Evolutionary conservation across 129 eudicot genomes (phyloP), one percentile per base, ranked within the genome.

Genomic region (Glebionis coronaria): DNA sequence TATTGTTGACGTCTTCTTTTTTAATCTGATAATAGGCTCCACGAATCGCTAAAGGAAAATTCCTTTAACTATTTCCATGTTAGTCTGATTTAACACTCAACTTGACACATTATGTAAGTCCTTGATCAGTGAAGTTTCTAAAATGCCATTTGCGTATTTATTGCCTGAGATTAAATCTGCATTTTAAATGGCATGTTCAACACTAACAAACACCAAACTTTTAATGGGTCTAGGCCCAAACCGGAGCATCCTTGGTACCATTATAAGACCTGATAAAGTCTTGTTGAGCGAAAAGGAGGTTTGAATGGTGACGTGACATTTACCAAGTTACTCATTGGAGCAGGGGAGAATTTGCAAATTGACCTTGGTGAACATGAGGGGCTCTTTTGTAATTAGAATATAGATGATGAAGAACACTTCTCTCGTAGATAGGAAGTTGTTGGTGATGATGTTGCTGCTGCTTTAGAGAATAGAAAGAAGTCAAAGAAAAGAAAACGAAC

Each of bases 41-140:
- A n/a, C n/a, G n/a, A n/a, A n/a, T 81, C 15, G 98, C 88, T 61
- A 88, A 86, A 55, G 98, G 98, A 93, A 85, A 93, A 68, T 75
- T 93, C 98, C 40, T 93, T 78, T 91, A 88, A 88, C 78, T 93
- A 86, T 82, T 82, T 86, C 67, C 89, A 84, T 95, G 98, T 47
- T 46, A 23, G 56, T 45, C 55, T 8, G 47, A 66, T 8, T 29
- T 50, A 31, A 67, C 13, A 12, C 49, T n/a, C 50, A 28, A 65
- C 46, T 21, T 49, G 70, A n/a, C 51, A 28, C 58, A 15, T 28
- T 49, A 45, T 44, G n/a, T 31, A 60, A 58, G 67, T 58, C 64
- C 28, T 44, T 29, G 25, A 20, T 23, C 68, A 13, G 4, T 63
- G 65, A 49, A 49, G 54, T 12, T 16, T 49, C 54, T 49, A 27